Conservation (phyloP, 441 rosid genomes). For the Gossypium gossypioides region DNA sequence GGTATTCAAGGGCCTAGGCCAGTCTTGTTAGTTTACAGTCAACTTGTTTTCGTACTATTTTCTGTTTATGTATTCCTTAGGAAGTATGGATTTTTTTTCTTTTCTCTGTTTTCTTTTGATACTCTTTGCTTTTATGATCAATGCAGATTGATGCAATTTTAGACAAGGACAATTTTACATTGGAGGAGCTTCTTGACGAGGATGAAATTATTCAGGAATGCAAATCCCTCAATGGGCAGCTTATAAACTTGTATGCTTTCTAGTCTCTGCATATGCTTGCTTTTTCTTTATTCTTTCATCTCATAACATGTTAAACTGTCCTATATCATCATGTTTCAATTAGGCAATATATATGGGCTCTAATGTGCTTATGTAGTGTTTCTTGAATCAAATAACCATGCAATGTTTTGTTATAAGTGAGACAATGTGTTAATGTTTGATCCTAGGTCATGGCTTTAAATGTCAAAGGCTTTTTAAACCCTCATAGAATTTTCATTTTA, state of each 20-base stretch:
- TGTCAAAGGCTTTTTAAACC: not conserved
- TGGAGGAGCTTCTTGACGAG: conserved; percentile 95
- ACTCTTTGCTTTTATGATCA: not conserved
- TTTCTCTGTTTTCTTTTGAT: not conserved
- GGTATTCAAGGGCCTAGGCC: not conserved
- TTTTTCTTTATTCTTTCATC: conserved; percentile 5
- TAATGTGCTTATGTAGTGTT: not conserved
- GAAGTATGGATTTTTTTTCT: not conserved
- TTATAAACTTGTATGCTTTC: conserved; percentile 66
- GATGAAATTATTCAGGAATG: conserved; percentile 97
- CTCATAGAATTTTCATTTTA: not conserved
- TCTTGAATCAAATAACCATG: not conserved
- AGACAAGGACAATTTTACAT: conserved; percentile 70
- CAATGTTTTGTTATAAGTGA: not conserved
- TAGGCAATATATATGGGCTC: not conserved
- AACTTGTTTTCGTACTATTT: not conserved
- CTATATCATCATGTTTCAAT: not conserved
- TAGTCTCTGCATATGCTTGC: conserved; percentile 3
- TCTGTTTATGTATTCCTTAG: not conserved
- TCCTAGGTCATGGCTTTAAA: not conserved
- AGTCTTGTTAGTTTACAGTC: not conserved
- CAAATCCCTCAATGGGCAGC: conserved; percentile 82
- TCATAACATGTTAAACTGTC: not conserved
- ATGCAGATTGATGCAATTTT: conserved; percentile 82
- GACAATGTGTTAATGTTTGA: not conserved